Percentiles rank a stretch among this genome's conserved stretches.
Conservation (phyloP, 768 basidiomycete species). For the Russula sp. region DNA sequence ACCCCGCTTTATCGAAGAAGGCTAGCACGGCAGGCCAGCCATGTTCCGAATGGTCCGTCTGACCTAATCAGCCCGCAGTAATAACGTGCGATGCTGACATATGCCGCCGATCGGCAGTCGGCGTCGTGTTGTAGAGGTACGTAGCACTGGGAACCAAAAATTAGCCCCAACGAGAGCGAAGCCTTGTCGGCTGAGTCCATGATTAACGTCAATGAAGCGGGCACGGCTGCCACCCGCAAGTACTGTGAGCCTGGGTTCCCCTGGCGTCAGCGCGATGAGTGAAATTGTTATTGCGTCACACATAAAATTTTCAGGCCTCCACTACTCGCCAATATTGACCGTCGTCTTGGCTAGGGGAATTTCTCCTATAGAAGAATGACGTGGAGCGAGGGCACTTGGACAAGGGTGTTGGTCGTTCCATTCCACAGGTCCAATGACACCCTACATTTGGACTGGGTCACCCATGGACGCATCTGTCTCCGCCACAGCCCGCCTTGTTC, state of each 20-base stretch:
- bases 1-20: not conserved
- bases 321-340: not conserved
- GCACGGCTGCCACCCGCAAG: too few species aligned
- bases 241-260: not conserved
- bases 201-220: not conserved
- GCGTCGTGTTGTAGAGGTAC: not conserved
- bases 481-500: not conserved
- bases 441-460: not conserved
- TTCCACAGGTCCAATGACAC: not conserved
- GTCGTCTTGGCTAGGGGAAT: not conserved
- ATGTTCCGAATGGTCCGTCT: too few species aligned
- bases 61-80: not conserved
- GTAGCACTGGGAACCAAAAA: not conserved
- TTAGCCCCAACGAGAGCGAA: not conserved
- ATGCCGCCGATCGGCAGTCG: not conserved
- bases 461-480: not conserved
- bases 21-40: not conserved
- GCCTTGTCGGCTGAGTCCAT: not conserved
- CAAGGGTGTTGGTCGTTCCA: not conserved
- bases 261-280: not conserved
- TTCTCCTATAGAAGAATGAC: not conserved
- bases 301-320: not conserved
- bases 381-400: not conserved
- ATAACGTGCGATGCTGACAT: not conserved
- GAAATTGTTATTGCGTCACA: not conserved